These are phyloP conservation scores for Porphyrellus sp. DNA, from an alignment of 1,284 basidiomycete genomes.

Conservation along the genomic window DNA sequence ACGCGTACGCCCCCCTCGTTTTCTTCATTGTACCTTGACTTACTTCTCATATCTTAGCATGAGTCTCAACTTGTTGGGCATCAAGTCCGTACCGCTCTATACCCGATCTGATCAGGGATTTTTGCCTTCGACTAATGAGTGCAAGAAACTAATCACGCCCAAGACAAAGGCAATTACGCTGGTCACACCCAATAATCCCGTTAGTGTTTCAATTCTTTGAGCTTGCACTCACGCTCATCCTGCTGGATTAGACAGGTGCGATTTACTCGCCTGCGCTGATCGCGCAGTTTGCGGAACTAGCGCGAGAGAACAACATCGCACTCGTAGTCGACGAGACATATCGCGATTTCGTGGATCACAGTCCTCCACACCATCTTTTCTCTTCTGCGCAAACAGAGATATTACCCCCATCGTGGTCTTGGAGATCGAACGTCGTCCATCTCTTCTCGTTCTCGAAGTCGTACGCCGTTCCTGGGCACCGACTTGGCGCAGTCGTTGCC, in stretches of 20 bases:
- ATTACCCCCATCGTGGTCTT: conserved; percentile 31
- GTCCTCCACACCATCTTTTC: conserved; percentile 58
- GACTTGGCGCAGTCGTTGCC: conserved; percentile 76
- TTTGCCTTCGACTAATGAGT: conserved; percentile 52
- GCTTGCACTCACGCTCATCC: background rate
- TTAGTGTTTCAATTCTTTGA: conserved; percentile 30
- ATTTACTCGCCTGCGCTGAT: conserved; percentile 64
- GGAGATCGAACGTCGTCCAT: conserved; percentile 67
- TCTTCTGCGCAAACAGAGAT: conserved; percentile 9
- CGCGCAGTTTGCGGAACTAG: conserved; percentile 62
- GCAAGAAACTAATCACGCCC: conserved; percentile 49
- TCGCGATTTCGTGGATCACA: conserved; percentile 70
- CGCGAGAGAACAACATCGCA: conserved; percentile 55
- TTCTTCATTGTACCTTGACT: background rate
- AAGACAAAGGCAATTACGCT: conserved; percentile 71
- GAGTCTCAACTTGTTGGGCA: conserved; percentile 65
- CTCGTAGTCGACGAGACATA: conserved; percentile 91
- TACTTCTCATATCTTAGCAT: conserved; percentile 47
- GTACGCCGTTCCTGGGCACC: conserved; percentile 83
- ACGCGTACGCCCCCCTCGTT: conserved; percentile 46
- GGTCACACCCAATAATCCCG: conserved; percentile 74
- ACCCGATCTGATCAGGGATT: conserved; percentile 58
- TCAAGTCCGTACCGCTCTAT: conserved; percentile 62
- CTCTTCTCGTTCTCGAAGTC: conserved; percentile 83
- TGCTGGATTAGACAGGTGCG: conserved; percentile 64